Evolutionary conservation across 83 land plant species (phyloP), one percentile per base, ranked within the genome.

Genomic region (Diphasiastrum complanatum): DNA sequence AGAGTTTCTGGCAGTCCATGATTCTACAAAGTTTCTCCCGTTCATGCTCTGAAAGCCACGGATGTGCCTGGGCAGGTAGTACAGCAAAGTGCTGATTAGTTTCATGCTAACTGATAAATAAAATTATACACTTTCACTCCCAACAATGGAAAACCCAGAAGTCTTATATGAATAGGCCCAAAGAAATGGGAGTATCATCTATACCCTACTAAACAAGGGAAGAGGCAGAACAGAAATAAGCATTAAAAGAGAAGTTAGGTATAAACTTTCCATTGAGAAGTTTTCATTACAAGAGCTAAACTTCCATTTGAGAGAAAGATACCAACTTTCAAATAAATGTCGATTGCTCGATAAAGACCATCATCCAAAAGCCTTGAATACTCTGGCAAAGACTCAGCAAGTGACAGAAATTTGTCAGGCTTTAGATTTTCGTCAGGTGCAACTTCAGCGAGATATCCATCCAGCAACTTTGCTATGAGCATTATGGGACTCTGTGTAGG

Each of bases 51-150:
- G 80, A 37, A 2, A 83, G 62, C 78, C 78, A 83, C 20, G 80
- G 76, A 51, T 83, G 86, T 29, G 83, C 82, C 83, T 83, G 72
- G 31, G 27, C n/a, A n/a, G n/a, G n/a, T n/a, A n/a, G n/a, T n/a
- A n/a, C n/a, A n/a, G n/a, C n/a, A n/a, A n/a, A n/a, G n/a, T n/a
- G n/a, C n/a, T n/a, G n/a, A n/a, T n/a, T n/a, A n/a, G n/a, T n/a
- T n/a, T n/a, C n/a, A n/a, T n/a, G n/a, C n/a, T n/a, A n/a, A n/a
- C n/a, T n/a, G n/a, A n/a, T n/a, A n/a, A n/a, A n/a, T n/a, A n/a
- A n/a, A n/a, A n/a, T n/a, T n/a, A n/a, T n/a, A n/a, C n/a, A n/a
- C n/a, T n/a, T n/a, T n/a, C n/a, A n/a, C n/a, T n/a, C n/a, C n/a
- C n/a, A n/a, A n/a, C n/a, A n/a, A n/a, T n/a, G n/a, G n/a, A n/a